Evolutionary conservation across 495 filamentous ascomycete species (phyloP).

Genomic region (Aspergillus wentii): DNA sequence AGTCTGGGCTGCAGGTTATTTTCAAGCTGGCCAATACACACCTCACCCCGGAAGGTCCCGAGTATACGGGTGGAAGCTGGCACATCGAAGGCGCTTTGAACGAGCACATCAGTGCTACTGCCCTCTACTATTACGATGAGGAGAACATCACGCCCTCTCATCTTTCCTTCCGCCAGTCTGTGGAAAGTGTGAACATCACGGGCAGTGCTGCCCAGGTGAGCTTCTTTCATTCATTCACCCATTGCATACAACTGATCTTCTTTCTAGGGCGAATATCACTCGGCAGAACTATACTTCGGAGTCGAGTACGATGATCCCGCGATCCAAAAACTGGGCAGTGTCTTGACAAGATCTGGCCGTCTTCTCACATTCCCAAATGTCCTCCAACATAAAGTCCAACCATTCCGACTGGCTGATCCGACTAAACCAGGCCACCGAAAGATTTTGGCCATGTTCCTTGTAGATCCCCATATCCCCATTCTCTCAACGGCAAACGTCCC

Average conservation of each 20-base stretch:
- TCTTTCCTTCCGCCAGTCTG: conserved; percentile 3
- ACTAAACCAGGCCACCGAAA: conserved; percentile 3
- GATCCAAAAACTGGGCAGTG: conserved; percentile 1
- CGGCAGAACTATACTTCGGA: no score
- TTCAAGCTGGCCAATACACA: no score
- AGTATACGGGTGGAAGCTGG: conserved; percentile 1
- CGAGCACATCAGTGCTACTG: conserved; percentile 5
- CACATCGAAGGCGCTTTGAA: conserved; percentile 4
- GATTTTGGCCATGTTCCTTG: conserved; percentile 2
- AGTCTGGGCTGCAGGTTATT: no score
- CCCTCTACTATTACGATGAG: conserved; percentile 1
- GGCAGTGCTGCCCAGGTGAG: no score
- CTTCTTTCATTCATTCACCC: no score
- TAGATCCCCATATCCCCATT: conserved; percentile 12
- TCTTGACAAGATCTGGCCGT: conserved; percentile 3
- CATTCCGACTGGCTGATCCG: conserved; percentile 2
- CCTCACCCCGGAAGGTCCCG: conserved; percentile 1
- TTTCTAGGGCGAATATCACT: no score
- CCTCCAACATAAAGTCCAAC: conserved; percentile 1
- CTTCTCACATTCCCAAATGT: conserved; percentile 7
- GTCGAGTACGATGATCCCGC: no score
- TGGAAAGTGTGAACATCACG: background rate
- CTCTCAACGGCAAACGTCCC: conserved; percentile 12
- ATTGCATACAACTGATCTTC: no score
- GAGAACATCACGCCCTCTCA: conserved; percentile 5